Percentiles rank a stretch among this genome's conserved stretches.
Evolutionary conservation across 2,329 filamentous ascomycete genomes (phyloP).

Genomic region (Xylaria polymorpha): DNA sequence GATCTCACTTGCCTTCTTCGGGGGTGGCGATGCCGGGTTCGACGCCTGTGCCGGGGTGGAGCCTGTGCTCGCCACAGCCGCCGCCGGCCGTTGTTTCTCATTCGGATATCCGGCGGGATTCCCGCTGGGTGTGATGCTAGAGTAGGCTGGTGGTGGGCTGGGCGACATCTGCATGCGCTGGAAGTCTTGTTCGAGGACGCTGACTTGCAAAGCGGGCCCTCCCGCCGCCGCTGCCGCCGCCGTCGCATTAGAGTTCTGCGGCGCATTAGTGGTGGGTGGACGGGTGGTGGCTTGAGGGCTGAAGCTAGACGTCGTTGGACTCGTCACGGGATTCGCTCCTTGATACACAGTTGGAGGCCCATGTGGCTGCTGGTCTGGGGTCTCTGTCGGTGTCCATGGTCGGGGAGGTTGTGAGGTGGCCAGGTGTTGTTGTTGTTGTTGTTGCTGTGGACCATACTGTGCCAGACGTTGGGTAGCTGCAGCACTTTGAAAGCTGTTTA

Average conservation of each 20-base stretch:
- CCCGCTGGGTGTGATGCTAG: conserved; percentile 71
- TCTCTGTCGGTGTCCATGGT: conserved; percentile 96
- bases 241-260: conserved; percentile 43
- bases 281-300: conserved; percentile 56
- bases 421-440: conserved; percentile 63
- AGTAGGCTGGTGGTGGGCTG: conserved; percentile 95
- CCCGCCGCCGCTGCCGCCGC: conserved; percentile 34
- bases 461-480: conserved; percentile 84
- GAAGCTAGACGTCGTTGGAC: conserved; percentile 60
- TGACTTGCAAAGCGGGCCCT: conserved; percentile 64
- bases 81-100: conserved; percentile 75
- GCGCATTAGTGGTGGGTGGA: conserved; percentile 49
- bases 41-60: conserved; percentile 47
- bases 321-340: conserved; percentile 77
- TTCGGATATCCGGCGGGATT: conserved; percentile 73
- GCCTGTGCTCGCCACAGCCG: conserved; percentile 45
- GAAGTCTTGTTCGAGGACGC: conserved; percentile 86
- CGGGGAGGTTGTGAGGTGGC: conserved; percentile 64
- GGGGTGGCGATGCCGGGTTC: conserved; percentile 48
- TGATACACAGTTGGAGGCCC: conserved; percentile 93
- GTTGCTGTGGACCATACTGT: conserved; percentile 74
- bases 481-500: conserved; percentile 82
- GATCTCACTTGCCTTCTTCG: conserved; percentile 48
- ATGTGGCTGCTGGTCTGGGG: conserved; percentile 85
- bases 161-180: conserved; percentile 81